Base-by-base conservation (phyloP, 2,329 filamentous ascomycete species). In the Aciculosporium take region DNA sequence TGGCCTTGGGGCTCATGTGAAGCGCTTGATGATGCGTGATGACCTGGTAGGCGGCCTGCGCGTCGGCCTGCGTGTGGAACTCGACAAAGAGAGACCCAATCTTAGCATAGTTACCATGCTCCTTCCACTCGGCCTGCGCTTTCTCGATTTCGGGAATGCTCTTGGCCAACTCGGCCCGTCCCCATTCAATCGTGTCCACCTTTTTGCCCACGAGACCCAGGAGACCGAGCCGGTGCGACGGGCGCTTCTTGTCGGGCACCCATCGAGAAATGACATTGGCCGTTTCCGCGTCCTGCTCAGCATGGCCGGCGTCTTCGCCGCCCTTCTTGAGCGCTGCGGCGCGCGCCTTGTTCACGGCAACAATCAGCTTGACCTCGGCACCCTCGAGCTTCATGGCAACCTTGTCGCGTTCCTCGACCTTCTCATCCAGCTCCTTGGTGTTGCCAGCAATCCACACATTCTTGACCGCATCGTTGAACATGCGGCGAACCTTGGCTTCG, bases 141-240 rank as follows among this genome's bases (percentile, higher is more conserved):
- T 71, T 67, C 43, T 82, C 73, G 27, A 83, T 74, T 52, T 83
- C 70, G 1, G 80, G 77, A 41, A 77, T 78, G 65, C 56, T 74
- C 69, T 55, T 58, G 39, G 61, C 61, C 37, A 68, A 58, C 49
- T 71, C 60, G 7, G 74, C 68, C 31, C 88, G 80, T 41, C 75
- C 76, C 79, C 81, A 94, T 51, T 88, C 76, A 56, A 95, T 94
- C 1, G 84, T 89, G 62, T 95, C 87, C 33, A 94, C 85, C 55
- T 64, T 65, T 44, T 63, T 53, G 44, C 61, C 87, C 77, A 67
- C 76, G 5, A 66, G 79, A 46, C 84, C 84, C 7, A 76, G 59
- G 35, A 67, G 67, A 29, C 83, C 65, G 27, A 74, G 65, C 27
- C 76, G 76, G 57, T 89, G 84, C 2, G 74, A 74, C 7, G 84